These are phyloP conservation scores for Hirschioporus abietinus DNA, from an alignment of 768 basidiomycete genomes.

Conservation along the genomic window DNA sequence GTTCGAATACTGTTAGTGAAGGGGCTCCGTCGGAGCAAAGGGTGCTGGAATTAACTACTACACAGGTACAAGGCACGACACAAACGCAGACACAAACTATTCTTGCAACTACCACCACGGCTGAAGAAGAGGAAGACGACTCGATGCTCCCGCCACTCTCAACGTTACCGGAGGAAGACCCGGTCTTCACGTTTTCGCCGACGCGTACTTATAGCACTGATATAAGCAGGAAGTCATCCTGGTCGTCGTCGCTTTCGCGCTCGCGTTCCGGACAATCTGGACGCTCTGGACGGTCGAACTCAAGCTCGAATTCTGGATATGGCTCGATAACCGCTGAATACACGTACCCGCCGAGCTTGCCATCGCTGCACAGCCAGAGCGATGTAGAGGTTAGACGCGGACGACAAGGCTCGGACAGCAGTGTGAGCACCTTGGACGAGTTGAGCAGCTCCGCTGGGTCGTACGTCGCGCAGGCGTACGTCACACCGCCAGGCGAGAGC, in stretches of 20 bases:
- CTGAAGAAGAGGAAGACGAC: conserved; percentile 3
- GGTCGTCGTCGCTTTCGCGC: background rate
- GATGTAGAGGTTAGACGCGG: background rate
- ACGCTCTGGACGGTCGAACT: background rate
- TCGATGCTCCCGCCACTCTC: conserved; percentile 3
- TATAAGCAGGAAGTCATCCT: background rate
- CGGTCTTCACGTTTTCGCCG: conserved; percentile 1
- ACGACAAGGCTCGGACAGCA: background rate
- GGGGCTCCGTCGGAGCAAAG: background rate
- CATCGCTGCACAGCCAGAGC: background rate
- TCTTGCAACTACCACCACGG: background rate
- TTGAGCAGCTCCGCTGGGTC: background rate
- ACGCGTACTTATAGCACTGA: background rate
- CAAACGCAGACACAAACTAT: background rate
- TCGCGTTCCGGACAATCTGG: background rate
- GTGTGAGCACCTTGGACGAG: background rate
- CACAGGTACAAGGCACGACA: background rate
- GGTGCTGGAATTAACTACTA: background rate
- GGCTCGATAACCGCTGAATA: background rate
- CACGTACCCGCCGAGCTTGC: background rate
- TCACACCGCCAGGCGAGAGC: background rate
- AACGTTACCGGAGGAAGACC: background rate
- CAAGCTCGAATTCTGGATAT: background rate
- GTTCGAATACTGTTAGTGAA: background rate
- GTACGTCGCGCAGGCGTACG: background rate